Conservation (phyloP, 805 yeast genomes). For the Candida jianshihensis region DNA sequence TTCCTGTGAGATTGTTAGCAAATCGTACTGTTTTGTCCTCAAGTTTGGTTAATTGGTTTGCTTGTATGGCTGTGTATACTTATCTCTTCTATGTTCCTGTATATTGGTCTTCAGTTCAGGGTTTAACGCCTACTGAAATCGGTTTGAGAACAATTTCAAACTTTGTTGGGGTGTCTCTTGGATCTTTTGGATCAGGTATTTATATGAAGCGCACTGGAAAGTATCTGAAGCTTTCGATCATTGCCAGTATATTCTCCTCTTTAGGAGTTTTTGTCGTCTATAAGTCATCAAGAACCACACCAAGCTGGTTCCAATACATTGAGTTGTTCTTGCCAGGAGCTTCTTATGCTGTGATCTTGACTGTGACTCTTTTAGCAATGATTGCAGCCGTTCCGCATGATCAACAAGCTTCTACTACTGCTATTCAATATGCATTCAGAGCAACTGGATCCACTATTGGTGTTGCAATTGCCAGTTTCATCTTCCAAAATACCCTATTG, state of each 20-base stretch:
- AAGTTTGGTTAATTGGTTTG: slow-evolving; percentile 58
- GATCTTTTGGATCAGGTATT: slow-evolving; percentile 61
- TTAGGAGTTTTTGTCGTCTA: slow-evolving; percentile 38
- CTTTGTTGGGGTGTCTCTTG: slow-evolving; percentile 59
- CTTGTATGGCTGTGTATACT: slow-evolving; percentile 61
- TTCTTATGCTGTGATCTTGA: slow-evolving; percentile 60
- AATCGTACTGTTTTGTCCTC: slow-evolving; percentile 57
- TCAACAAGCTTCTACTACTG: slow-evolving; percentile 79
- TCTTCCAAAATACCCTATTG: slow-evolving; percentile 47
- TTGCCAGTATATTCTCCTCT: slow-evolving; percentile 35
- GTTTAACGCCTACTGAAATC: slow-evolving; percentile 45
- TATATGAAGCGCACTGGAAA: slow-evolving; percentile 64
- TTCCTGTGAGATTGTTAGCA: slow-evolving; percentile 49
- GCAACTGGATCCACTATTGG: slow-evolving; percentile 85
- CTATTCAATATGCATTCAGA: slow-evolving; percentile 83
- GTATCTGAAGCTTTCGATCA: slow-evolving; percentile 43
- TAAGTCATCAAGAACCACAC: slow-evolving; percentile 15
- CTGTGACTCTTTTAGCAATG: slow-evolving; percentile 66
- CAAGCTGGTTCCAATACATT: slow-evolving; percentile 33
- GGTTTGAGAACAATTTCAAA: slow-evolving; percentile 52
- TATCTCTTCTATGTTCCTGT: slow-evolving; percentile 67
- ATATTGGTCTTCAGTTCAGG: slow-evolving; percentile 49
- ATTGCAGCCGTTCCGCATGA: slow-evolving; percentile 66
- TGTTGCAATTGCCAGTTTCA: slow-evolving; percentile 60
- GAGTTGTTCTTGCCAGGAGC: slow-evolving; percentile 50